Evolutionary conservation across 371 early-diverging fungal species (phyloP).

Genomic region (Mycotypha africana): DNA sequence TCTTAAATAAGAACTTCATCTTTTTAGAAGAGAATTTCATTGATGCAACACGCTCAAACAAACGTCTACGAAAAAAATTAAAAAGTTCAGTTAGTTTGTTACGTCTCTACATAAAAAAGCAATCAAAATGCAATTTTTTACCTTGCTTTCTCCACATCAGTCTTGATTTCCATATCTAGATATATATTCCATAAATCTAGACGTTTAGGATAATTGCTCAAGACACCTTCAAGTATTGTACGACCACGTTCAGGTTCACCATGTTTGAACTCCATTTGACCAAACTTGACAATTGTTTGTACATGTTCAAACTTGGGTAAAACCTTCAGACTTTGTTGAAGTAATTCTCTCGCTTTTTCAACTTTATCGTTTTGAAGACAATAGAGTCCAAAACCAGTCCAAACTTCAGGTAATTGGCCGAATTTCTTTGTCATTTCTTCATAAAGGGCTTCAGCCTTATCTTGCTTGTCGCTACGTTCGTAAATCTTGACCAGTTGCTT

Average conservation of each 20-base stretch:
- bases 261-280: constrained; percentile 90
- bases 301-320: constrained; percentile 87
- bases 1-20: constrained; percentile 98
- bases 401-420: constrained; percentile 81
- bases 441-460: constrained; percentile 73
- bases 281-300: constrained; percentile 88
- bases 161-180: constrained; percentile 89
- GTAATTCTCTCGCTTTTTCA: constrained; percentile 73
- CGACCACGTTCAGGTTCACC: constrained; percentile 94
- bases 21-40: constrained; percentile 92
- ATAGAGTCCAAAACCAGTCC: constrained; percentile 81
- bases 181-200: constrained; percentile 94
- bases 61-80: constrained; percentile 49
- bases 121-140: too few species aligned
- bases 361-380: constrained; percentile 64
- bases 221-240: constrained; percentile 92
- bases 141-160: constrained; percentile 62
- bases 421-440: constrained; percentile 80
- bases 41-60: constrained; percentile 85
- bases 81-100: too few species aligned
- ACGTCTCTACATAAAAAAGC: too few species aligned
- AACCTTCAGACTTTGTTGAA: constrained; percentile 72
- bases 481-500: constrained; percentile 85
- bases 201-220: constrained; percentile 89
- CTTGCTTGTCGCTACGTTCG: constrained; percentile 73